Conservation (phyloP, 192 early-diverging fungal genomes). For the Rhizophlyctis rosea region DNA sequence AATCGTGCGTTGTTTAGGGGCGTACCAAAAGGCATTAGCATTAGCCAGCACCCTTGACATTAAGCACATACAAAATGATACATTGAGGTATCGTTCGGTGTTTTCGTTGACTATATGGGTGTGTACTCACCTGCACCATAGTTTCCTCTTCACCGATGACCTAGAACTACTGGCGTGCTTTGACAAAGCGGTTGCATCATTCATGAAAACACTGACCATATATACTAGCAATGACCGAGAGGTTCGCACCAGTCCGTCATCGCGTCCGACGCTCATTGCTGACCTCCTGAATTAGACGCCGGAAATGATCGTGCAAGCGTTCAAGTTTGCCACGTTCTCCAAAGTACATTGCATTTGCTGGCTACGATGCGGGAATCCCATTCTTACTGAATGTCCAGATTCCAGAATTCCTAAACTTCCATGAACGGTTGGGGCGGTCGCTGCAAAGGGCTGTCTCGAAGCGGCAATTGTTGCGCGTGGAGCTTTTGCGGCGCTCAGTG, state of each 20-base stretch:
- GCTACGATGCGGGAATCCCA: neutral
- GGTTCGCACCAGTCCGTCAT: constrained; percentile 34
- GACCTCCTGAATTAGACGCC: constrained; percentile 56
- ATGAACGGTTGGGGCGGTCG: constrained; percentile 65
- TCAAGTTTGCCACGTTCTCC: constrained; percentile 80
- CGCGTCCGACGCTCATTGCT: neutral
- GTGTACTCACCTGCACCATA: constrained; percentile 13
- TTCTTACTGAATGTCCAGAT: constrained; percentile 45
- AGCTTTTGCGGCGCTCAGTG: constrained; percentile 30
- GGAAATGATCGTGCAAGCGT: constrained; percentile 82
- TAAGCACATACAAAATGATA: constrained; percentile 92
- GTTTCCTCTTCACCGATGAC: constrained; percentile 67
- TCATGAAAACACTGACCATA: constrained; percentile 66
- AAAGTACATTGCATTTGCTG: constrained; percentile 50
- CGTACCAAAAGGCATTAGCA: constrained; percentile 53
- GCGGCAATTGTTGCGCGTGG: constrained; percentile 63
- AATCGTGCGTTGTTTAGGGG: constrained; percentile 38
- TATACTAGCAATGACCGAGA: constrained; percentile 74
- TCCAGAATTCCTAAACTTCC: constrained; percentile 83
- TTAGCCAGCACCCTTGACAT: constrained; percentile 74
- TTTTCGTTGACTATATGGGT: no score
- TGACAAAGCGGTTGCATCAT: constrained; percentile 46
- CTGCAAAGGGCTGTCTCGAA: constrained; percentile 69
- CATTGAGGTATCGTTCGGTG: constrained; percentile 55
- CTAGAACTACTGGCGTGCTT: constrained; percentile 49